Conservation (phyloP, 352 stramenopile species). For the Phytophthora quininea region DNA sequence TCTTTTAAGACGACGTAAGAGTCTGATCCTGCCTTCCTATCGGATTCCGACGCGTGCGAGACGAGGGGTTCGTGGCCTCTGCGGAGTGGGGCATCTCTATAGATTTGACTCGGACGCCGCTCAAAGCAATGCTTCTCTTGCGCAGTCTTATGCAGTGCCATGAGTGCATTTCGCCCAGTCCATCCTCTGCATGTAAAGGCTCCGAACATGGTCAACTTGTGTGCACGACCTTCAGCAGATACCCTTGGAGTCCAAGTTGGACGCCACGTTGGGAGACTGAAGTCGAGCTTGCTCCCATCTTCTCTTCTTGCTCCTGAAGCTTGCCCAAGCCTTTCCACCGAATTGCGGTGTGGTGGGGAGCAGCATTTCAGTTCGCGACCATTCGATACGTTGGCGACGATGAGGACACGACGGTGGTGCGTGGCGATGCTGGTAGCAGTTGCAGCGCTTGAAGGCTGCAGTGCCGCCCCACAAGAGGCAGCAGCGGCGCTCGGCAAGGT, state of each 20-base stretch:
- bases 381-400: background rate
- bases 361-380: background rate
- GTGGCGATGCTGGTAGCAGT: conserved; percentile 4
- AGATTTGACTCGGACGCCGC: too few species aligned
- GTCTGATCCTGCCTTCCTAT: conserved; percentile 15
- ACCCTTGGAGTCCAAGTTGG: too few species aligned
- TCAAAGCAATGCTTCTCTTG: background rate
- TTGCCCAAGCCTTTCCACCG: conserved; percentile 10
- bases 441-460: background rate
- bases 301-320: background rate
- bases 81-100: too few species aligned
- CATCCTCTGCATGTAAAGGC: conserved; percentile 37
- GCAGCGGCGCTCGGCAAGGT: background rate
- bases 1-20: conserved; percentile 30
- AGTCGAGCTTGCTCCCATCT: background rate
- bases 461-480: background rate
- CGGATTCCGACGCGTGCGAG: too few species aligned
- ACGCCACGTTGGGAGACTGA: too few species aligned
- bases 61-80: background rate
- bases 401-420: conserved; percentile 21
- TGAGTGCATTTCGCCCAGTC: conserved; percentile 2
- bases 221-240: conserved; percentile 4
- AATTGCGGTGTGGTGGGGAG: background rate
- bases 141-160: background rate
- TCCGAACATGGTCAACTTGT: conserved; percentile 2